Conservation (phyloP, 768 basidiomycete genomes). For the Suillus weaverae region DNA sequence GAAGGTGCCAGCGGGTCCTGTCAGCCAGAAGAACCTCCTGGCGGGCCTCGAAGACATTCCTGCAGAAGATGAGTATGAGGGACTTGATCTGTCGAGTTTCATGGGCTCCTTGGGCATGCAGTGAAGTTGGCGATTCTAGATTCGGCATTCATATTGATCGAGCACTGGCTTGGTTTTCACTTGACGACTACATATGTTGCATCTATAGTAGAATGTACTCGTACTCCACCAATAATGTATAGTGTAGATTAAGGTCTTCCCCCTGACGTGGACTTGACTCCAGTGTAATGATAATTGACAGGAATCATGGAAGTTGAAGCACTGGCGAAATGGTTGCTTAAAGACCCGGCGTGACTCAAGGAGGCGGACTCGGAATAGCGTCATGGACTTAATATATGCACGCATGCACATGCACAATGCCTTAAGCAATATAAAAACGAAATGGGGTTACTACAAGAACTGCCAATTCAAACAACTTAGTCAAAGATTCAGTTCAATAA, state of each 20-base stretch:
- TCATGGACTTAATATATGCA: too few species aligned
- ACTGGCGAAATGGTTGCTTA: background rate
- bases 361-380: too few species aligned
- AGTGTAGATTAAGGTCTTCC: slow-evolving; percentile 25
- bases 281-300: background rate
- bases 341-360: background rate
- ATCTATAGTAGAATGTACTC: slow-evolving; percentile 36
- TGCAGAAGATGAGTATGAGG: slow-evolving; percentile 89
- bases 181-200: slow-evolving; percentile 30
- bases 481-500: background rate
- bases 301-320: background rate
- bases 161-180: slow-evolving; percentile 14
- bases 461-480: background rate
- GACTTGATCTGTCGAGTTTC: slow-evolving; percentile 82
- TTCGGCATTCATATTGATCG: slow-evolving; percentile 19
- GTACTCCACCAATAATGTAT: slow-evolving; percentile 35
- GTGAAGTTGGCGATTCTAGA: slow-evolving; percentile 21
- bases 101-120: slow-evolving; percentile 75
- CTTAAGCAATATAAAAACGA: background rate
- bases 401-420: background rate
- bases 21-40: slow-evolving; percentile 80
- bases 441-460: background rate
- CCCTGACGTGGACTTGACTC: background rate
- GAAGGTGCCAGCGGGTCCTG: slow-evolving; percentile 54
- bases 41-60: slow-evolving; percentile 92